These are phyloP conservation scores for Phytophthora cryptogea DNA, from an alignment of 352 stramenopile species.

Conservation along the genomic window DNA sequence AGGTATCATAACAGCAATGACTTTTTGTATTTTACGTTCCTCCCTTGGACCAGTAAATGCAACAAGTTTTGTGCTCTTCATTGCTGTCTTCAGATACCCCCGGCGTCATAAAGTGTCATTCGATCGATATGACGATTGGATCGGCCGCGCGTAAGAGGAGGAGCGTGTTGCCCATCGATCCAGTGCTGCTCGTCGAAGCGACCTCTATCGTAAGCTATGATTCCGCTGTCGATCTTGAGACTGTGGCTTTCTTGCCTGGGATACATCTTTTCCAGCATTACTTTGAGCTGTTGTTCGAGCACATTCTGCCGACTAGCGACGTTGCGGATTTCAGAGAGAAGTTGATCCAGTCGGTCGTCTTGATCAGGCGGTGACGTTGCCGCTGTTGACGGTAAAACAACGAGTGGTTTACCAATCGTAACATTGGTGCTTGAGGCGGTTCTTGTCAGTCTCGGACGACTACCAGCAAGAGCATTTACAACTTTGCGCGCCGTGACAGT, in stretches of 20 bases:
- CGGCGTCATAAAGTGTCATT: slow-evolving; percentile 18
- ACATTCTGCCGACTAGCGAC: slow-evolving; percentile 29
- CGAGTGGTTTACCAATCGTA: background rate
- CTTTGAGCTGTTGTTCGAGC: slow-evolving; percentile 31
- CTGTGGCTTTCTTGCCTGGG: background rate
- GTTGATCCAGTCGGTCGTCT: slow-evolving; percentile 24
- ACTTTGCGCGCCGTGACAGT: background rate
- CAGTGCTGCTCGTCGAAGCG: slow-evolving; percentile 46
- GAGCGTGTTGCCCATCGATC: slow-evolving; percentile 11
- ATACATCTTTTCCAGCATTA: slow-evolving; percentile 11
- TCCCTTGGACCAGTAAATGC: background rate
- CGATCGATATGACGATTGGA: slow-evolving; percentile 19
- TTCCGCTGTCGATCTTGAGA: slow-evolving; percentile 6
- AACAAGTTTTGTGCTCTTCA: background rate
- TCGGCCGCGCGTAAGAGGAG: slow-evolving; percentile 31
- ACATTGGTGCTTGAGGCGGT: slow-evolving; percentile 11
- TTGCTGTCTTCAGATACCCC: background rate
- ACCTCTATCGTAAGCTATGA: slow-evolving; percentile 15
- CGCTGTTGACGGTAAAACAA: background rate
- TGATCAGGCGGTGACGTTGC: background rate
- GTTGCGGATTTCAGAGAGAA: slow-evolving; percentile 34
- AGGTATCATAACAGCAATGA: slow-evolving; percentile 1
- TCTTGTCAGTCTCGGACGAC: slow-evolving; percentile 3
- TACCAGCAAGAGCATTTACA: slow-evolving; percentile 1
- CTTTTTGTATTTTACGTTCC: slow-evolving; percentile 25